A percentile compares a stretch with the other conserved stretches of the same genome.
Conservation (phyloP, 23 red algal species). For the Gracilaria vermiculophylla region DNA sequence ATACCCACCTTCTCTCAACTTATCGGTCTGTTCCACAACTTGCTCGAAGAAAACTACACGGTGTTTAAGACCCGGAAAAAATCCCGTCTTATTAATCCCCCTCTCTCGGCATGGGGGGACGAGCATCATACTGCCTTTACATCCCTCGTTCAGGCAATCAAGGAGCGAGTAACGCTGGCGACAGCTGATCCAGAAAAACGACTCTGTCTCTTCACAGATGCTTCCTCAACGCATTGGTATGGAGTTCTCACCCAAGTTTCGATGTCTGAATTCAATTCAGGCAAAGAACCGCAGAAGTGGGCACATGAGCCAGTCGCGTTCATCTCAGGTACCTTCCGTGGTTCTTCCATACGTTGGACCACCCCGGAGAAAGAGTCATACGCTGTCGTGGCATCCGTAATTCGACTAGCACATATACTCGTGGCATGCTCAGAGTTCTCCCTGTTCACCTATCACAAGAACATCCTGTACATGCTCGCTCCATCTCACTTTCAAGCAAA, state of each 20-base stretch:
- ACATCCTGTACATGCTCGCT: neutral
- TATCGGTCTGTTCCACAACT: neutral
- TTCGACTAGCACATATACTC: neutral
- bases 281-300: neutral
- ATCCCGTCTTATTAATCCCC: no score
- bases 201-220: no score
- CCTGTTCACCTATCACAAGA: conserved; percentile 5
- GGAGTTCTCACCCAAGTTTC: conserved; percentile 32
- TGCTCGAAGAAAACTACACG: no score
- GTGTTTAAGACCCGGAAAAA: no score
- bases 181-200: no score
- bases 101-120: no score
- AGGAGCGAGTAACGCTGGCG: no score
- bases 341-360: neutral
- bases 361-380: neutral
- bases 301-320: neutral
- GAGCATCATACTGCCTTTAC: no score
- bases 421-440: neutral
- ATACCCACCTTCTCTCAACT: no score
- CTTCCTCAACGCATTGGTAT: no score
- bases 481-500: neutral
- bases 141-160: no score
- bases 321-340: neutral
- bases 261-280: neutral
- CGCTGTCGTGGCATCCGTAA: neutral